These are phyloP conservation scores for Meyerozyma elateridarum DNA, from an alignment of 1,139 yeast species.

Conservation along the genomic window DNA sequence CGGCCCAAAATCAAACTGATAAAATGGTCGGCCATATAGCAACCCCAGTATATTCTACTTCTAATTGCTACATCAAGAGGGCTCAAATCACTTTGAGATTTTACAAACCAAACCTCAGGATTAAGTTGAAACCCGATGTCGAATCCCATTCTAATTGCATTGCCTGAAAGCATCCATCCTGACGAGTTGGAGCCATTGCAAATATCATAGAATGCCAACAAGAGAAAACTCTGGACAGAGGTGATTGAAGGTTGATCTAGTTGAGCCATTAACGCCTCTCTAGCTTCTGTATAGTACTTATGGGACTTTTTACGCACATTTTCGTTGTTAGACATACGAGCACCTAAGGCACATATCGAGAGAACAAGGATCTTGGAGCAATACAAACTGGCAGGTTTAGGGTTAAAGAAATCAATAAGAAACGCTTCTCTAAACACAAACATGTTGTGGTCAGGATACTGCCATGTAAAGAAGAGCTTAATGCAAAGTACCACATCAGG, in stretches of 20 bases:
- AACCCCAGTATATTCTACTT: conserved; percentile 64
- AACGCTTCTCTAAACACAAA: conserved; percentile 66
- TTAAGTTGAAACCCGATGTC: conserved; percentile 62
- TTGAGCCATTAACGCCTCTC: conserved; percentile 33
- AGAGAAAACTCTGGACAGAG: conserved; percentile 43
- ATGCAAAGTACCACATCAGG: conserved; percentile 46
- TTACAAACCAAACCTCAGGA: conserved; percentile 54
- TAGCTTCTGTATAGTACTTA: conserved; percentile 45
- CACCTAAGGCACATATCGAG: conserved; percentile 55
- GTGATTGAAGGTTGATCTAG: conserved; percentile 41
- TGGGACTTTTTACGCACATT: conserved; percentile 32
- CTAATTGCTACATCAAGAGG: conserved; percentile 49
- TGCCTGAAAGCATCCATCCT: conserved; percentile 60
- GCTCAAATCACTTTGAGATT: conserved; percentile 23
- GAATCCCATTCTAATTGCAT: conserved; percentile 61
- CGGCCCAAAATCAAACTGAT: conserved; percentile 56
- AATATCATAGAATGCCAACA: conserved; percentile 54
- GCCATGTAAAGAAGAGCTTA: conserved; percentile 57
- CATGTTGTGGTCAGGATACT: conserved; percentile 60
- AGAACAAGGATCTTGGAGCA: conserved; percentile 49
- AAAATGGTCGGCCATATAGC: conserved; percentile 61
- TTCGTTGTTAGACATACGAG: conserved; percentile 44
- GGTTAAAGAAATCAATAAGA: conserved; percentile 51
- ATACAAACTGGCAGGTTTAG: conserved; percentile 42
- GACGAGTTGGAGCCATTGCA: conserved; percentile 52